Base-by-base conservation (phyloP, 2,329 filamentous ascomycete genomes). In the Penicillium sp. region DNA sequence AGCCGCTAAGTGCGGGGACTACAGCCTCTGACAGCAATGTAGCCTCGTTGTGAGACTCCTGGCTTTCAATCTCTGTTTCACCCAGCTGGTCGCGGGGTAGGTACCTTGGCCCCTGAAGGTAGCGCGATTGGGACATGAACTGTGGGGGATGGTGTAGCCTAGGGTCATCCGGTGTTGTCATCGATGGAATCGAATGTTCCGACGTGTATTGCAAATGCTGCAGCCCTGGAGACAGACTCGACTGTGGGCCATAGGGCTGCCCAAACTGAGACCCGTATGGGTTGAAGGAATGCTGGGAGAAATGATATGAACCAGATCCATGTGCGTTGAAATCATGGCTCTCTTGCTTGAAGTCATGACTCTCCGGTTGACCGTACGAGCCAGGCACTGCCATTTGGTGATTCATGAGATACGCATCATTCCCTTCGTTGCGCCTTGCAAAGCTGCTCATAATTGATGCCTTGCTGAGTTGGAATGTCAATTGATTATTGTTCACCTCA, bases 1-100 rank as follows among this genome's bases (percentile, higher is more conserved):
- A 80, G 1, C 78, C 78, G 43, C 77, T 75, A 10, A 78, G 56
- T 0, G 75, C 67, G 17, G 78, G 78, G 15, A 75, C 60, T 23
- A 80, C 71, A 19, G 77, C 74, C 59, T 80, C 78, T 19, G 78
- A 80, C 15, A 75, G 63, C 75, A 76, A 77, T 3, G 73, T 74
- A 19, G 69, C 67, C 60, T 78, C 74, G 57, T 80, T 78, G 38
- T 68, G 67, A 40, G 77, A 79, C 38, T 77, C 75, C 64, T 80
- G 78, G 56, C 69, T 73, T 65, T 80, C 78, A 37, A 79, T 76
- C 19, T 75, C 74, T 33, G 71, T 68, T 50, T 75, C 73, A 45
- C 64, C 63, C 41, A 71, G 65, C 27, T 67, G 66, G 46, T 77
- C 76, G 35, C 73, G 73, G 38, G 71, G 67, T 13, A 72, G 62